Evolutionary conservation across 768 basidiomycete species (phyloP), one percentile per base, ranked within the genome.

Genomic region (Cantharellus cinnabarinus): DNA sequence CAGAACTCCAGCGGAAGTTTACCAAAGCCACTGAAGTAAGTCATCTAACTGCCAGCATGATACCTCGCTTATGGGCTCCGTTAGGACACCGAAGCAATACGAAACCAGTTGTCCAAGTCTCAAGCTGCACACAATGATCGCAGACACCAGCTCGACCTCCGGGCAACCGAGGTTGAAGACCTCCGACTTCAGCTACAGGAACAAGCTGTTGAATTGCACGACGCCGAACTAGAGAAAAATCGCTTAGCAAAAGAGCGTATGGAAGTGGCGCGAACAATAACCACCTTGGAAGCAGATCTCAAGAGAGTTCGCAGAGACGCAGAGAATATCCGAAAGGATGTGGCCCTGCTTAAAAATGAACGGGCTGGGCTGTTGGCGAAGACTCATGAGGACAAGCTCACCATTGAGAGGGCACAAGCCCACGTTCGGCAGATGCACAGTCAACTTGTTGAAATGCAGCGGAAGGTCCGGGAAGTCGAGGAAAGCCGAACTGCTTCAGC

Each of bases 261-360:
- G 56, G 79, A 80, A 62, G 79, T 89, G 59, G 76, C 78, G 0
- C 74, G 73, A 48, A 83, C 78, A 2, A 81, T 90, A n/a, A 75
- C 77, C 3, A 68, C 67, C 0, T 74, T 93, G 40, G 83, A 90
- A 64, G 72, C 77, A 3, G 89, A 93, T 66, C 74, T 94, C 34
- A 73, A 73, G 59, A 80, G 85, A 4, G 85, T 94, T 15, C 76
- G 79, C 59, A 74, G 76, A 56, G 84, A 89, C 61, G 88, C 87
- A 0, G 83, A 85, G 62, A 76, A 75, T 4, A 83, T 90, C 65
- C 85, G 86, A 15, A 77, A 77, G 15, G 89, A 93, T 68, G 68
- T 94, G 60, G 85, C 80, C 62, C 70, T 74, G 4, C 71, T 89
- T 48, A 75, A 79, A 5, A 67, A 69, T 10, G 82, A 88, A 70